Percentiles rank a stretch among this genome's conserved stretches.
Conservation (phyloP, 2,329 filamentous ascomycete genomes). For the Dryadomyces sulphureus region DNA sequence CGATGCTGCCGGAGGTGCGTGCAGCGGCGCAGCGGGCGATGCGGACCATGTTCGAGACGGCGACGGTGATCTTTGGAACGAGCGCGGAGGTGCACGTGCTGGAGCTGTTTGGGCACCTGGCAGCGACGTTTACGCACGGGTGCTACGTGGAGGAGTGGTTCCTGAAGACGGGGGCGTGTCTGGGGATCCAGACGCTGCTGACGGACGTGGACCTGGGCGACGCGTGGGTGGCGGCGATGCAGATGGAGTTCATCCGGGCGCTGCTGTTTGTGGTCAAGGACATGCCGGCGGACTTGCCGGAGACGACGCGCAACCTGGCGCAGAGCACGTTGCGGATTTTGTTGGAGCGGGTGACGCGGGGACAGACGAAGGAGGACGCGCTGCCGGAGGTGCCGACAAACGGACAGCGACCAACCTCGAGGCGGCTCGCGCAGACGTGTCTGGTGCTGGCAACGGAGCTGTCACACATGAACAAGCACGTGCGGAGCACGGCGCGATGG, state of each 20-base stretch:
- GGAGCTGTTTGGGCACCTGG: conserved; percentile 72
- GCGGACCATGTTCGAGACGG: conserved; percentile 61
- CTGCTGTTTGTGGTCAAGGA: conserved; percentile 97
- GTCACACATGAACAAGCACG: conserved; percentile 89
- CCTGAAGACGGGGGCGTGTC: conserved; percentile 81
- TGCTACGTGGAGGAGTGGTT: conserved; percentile 99
- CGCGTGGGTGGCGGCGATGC: conserved; percentile 65
- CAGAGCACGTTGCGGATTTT: conserved; percentile 72
- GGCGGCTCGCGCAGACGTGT: conserved; percentile 50
- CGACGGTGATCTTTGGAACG: conserved; percentile 65
- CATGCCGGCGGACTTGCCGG: conserved; percentile 85
- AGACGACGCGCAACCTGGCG: conserved; percentile 71
- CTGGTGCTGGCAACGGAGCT: conserved; percentile 77
- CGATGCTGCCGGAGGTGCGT: conserved; percentile 65
- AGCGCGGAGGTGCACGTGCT: conserved; percentile 57
- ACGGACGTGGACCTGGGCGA: conserved; percentile 77
- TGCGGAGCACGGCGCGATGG: conserved; percentile 72
- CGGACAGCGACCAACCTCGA: conserved; percentile 47
- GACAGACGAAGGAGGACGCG: conserved; percentile 62
- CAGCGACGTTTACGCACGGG: conserved; percentile 76
- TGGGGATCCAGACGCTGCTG: conserved; percentile 79
- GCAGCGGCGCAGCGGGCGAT: conserved; percentile 72
- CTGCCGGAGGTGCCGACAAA: not conserved
- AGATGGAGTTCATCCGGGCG: conserved; percentile 79
- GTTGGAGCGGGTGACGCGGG: conserved; percentile 63